A percentile compares a stretch with the other conserved stretches of the same genome.
Evolutionary conservation across 352 stramenopile species (phyloP).

Genomic region (Globisporangium paddicum): DNA sequence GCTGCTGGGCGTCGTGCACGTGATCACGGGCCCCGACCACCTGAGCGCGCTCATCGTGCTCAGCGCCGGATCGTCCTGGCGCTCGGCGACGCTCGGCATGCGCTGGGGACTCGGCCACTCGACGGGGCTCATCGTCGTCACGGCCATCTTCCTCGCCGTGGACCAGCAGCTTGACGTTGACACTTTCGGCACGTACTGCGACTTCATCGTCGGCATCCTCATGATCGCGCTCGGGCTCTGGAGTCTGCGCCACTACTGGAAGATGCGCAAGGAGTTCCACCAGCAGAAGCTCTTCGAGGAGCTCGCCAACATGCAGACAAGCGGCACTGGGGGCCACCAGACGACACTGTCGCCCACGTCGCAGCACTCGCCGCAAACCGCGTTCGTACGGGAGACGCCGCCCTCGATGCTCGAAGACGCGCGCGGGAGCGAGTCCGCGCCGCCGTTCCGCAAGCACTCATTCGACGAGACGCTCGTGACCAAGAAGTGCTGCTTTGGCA

Average conservation of each 20-base stretch:
- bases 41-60: slow-evolving; percentile 84
- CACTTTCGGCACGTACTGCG: slow-evolving; percentile 37
- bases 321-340: neutral
- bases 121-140: slow-evolving; percentile 69
- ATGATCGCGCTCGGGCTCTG: slow-evolving; percentile 52
- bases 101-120: slow-evolving; percentile 85
- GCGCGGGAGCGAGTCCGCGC: neutral
- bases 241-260: slow-evolving; percentile 33
- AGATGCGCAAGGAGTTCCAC: slow-evolving; percentile 30
- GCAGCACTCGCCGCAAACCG: neutral
- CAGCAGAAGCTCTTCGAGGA: slow-evolving; percentile 15
- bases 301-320: slow-evolving; percentile 2
- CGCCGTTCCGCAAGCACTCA: slow-evolving; percentile 16
- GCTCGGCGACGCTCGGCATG: slow-evolving; percentile 72
- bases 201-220: slow-evolving; percentile 54
- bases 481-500: slow-evolving; percentile 35
- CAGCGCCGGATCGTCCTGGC: slow-evolving; percentile 61
- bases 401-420: neutral
- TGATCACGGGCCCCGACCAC: slow-evolving; percentile 79
- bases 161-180: slow-evolving; percentile 36
- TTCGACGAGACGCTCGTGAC: slow-evolving; percentile 32
- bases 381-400: neutral
- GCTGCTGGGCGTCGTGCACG: slow-evolving; percentile 46
- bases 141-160: slow-evolving; percentile 47
- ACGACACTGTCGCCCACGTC: slow-evolving; percentile 5